Base-by-base conservation (phyloP, 805 yeast species). In the Candida gorgasii region DNA sequence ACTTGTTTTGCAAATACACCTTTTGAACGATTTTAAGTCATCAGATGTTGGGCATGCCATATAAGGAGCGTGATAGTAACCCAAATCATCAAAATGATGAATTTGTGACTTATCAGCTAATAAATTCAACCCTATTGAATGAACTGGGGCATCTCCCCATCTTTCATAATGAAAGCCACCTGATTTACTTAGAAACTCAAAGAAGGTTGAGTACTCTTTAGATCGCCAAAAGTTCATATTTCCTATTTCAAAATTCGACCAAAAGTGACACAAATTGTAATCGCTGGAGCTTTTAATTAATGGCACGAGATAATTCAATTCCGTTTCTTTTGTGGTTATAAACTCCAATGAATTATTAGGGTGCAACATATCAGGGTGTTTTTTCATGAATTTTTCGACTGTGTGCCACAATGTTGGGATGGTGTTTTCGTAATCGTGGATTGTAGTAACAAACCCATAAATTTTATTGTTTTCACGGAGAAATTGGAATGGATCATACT, bases 161-260 rank as follows among this genome's bases (percentile, higher is more conserved):
- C 85, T 56, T 53, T 80, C 84, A 49, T 76, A 76, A 53, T 76
- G 78, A 44, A 78, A 72, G 1, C 84, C 85, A 12, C 79, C 74
- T 0, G 72, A 51, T 23, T 57, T 46, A 53, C 78, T 83, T 39
- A 79, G 49, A 53, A 53, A 62, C 13, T 75, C 58, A 50, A 79
- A 78, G 48, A 66, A 73, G 8, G 63, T 58, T 26, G 60, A 54
- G 54, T 79, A 80, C 1, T 71, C 69, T 39, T 67, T 61, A 16
- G 77, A 61, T 40, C 82, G 57, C 54, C 71, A 72, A 50, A 78
- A 78, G 45, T 75, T 63, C 44, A 80, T 55, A 52, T 75, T 75
- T 1, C 69, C 80, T 32, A 80, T 69, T 51, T 80, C 86, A 50
- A 80, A 80, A 54, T 80, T 80, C 17, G 84, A 76, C 85, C 85